Conservation (phyloP, 345 rosid genomes). For the Bretschneidera sinensis region DNA sequence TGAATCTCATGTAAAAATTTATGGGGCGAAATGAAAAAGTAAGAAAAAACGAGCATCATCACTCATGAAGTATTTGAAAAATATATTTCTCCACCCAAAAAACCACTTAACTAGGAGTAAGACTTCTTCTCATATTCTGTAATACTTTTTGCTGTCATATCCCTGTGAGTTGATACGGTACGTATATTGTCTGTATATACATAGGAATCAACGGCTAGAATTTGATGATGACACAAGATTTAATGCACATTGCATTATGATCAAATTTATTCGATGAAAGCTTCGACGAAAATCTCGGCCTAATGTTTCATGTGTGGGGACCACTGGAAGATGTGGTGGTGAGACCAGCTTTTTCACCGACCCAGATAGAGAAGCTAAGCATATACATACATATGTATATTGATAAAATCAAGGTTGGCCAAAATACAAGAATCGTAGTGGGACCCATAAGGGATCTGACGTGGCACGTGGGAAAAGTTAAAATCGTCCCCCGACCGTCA, state of each 20-base stretch:
- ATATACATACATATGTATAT: no score
- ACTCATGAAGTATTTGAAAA: no score
- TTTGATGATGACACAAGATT: neutral
- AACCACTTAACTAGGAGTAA: no score
- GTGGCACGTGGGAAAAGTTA: constrained; percentile 20
- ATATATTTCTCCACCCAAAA: no score
- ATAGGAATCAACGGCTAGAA: constrained; percentile 1
- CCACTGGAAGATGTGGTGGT: constrained; percentile 9
- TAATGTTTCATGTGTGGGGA: constrained; percentile 23
- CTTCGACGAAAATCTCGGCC: constrained; percentile 16
- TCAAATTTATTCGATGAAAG: constrained; percentile 10
- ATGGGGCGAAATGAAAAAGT: no score
- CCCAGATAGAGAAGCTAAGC: neutral
- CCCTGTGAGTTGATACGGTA: neutral
- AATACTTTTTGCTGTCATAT: no score
- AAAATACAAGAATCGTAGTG: constrained; percentile 17
- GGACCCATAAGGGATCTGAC: constrained; percentile 16
- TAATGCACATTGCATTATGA: constrained; percentile 8
- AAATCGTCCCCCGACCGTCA: constrained; percentile 13
- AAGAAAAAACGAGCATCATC: no score
- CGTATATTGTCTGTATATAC: neutral
- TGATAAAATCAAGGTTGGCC: neutral
- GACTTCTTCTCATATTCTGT: no score
- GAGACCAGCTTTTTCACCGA: constrained; percentile 24
- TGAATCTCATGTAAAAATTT: no score